phyloP scores from a whole-genome alignment of 495 filamentous ascomycete species.

The Clavariopsis aquatica region DNA sequence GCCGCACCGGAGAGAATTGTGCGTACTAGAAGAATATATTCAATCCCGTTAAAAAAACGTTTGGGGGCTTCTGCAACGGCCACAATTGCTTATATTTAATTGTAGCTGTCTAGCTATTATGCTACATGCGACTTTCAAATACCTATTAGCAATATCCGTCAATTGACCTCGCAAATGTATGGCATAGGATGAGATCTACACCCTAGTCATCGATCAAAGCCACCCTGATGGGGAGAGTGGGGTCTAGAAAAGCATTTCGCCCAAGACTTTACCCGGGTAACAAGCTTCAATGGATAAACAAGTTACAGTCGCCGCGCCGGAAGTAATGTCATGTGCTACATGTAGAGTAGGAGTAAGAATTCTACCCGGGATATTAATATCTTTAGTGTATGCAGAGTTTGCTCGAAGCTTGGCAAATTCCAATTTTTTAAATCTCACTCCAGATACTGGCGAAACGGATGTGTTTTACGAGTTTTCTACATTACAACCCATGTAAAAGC shows the following conservation, averaged over 20 bases:
- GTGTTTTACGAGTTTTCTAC: too few relatives aligned
- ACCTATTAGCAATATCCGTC: not conserved
- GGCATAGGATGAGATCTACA: not conserved
- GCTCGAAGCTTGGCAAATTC: too few relatives aligned
- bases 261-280: constrained; percentile 4
- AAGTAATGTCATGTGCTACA: constrained; percentile 1
- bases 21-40: not conserved
- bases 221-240: not conserved
- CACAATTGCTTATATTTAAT: too few relatives aligned
- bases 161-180: not conserved
- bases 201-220: not conserved
- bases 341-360: not conserved
- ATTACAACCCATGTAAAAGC: too few relatives aligned
- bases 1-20: not conserved
- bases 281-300: constrained; percentile 1
- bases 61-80: too few relatives aligned
- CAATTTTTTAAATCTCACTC: too few relatives aligned
- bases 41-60: not conserved
- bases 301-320: not conserved
- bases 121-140: constrained; percentile 2
- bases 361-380: too few relatives aligned
- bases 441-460: too few relatives aligned
- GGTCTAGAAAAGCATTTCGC: constrained; percentile 9
- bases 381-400: too few relatives aligned
- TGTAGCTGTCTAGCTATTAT: too few relatives aligned